A percentile compares a stretch with the other conserved stretches of the same genome.
phyloP scores from a whole-genome alignment of 352 stramenopile genomes.

The Phytophthora brassicae region DNA sequence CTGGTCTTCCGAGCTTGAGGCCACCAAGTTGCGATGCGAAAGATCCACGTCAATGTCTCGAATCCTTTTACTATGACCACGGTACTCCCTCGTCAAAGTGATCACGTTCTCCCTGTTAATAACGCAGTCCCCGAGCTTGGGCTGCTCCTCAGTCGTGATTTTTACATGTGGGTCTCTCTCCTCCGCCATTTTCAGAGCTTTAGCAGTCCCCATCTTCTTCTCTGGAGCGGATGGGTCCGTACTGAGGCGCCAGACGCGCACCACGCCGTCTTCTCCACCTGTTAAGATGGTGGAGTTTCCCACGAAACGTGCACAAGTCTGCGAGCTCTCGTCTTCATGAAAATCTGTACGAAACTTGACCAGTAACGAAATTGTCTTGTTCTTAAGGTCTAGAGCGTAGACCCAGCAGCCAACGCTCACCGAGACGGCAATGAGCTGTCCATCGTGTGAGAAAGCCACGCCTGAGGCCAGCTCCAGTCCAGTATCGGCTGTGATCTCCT shows the following conservation, averaged over 20 bases:
- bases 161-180: slow-evolving; percentile 31
- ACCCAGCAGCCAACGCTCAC: slow-evolving; percentile 79
- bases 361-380: slow-evolving; percentile 63
- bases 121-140: slow-evolving; percentile 58
- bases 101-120: slow-evolving; percentile 52
- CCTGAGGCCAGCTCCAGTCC: slow-evolving; percentile 71
- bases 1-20: slow-evolving; percentile 76
- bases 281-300: slow-evolving; percentile 79
- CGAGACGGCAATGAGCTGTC: slow-evolving; percentile 70
- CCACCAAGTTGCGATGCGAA: slow-evolving; percentile 79
- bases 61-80: slow-evolving; percentile 77
- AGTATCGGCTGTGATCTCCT: slow-evolving; percentile 72
- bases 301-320: slow-evolving; percentile 78
- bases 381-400: slow-evolving; percentile 60
- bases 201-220: slow-evolving; percentile 41
- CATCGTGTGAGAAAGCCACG: slow-evolving; percentile 77
- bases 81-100: slow-evolving; percentile 74
- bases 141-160: slow-evolving; percentile 29
- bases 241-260: slow-evolving; percentile 71
- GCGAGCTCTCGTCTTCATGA: slow-evolving; percentile 63
- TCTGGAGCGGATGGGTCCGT: slow-evolving; percentile 51
- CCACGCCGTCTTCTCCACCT: slow-evolving; percentile 79
- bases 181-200: slow-evolving; percentile 34
- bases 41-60: slow-evolving; percentile 79
- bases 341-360: slow-evolving; percentile 87